These are phyloP conservation scores for Betula pendula DNA, from an alignment of 306 rosid species.

Conservation along the genomic window DNA sequence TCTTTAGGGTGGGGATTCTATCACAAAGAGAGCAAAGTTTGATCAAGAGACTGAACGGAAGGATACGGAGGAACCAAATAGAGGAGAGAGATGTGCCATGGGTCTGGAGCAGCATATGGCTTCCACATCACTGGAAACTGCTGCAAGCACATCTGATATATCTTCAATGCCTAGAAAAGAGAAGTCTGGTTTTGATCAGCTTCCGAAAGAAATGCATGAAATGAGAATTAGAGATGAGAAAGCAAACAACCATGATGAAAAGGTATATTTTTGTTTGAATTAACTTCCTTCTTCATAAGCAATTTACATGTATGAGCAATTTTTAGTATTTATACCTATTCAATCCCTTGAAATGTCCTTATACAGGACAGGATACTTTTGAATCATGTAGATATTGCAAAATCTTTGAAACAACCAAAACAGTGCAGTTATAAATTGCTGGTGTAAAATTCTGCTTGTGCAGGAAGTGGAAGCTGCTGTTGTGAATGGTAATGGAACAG, in stretches of 20 bases:
- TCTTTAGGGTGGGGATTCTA: conserved; percentile 65
- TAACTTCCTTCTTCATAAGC: background rate
- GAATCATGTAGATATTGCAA: background rate
- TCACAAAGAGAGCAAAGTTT: conserved; percentile 59
- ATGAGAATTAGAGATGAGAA: conserved; percentile 81
- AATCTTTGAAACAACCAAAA: background rate
- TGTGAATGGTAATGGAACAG: conserved; percentile 77
- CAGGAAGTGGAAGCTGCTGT: conserved; percentile 69
- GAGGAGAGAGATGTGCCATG: conserved; percentile 34
- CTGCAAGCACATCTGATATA: conserved; percentile 47
- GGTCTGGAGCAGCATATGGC: conserved; percentile 36
- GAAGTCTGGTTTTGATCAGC: conserved; percentile 58
- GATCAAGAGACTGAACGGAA: conserved; percentile 54
- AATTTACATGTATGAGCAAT: conserved; percentile 15
- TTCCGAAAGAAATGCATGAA: conserved; percentile 65
- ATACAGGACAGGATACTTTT: background rate
- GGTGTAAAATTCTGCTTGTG: conserved; percentile 17
- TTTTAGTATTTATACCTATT: background rate
- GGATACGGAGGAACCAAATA: conserved; percentile 31
- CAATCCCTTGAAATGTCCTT: conserved; percentile 3
- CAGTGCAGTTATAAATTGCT: background rate
- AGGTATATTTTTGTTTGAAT: conserved; percentile 43
- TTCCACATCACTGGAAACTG: conserved; percentile 40
- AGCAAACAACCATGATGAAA: conserved; percentile 48
- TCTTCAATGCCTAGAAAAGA: conserved; percentile 43